Evolutionary conservation across 2,329 filamentous ascomycete genomes (phyloP), one percentile per base, ranked within the genome.

Genomic region (Paecilomyces sp.): DNA sequence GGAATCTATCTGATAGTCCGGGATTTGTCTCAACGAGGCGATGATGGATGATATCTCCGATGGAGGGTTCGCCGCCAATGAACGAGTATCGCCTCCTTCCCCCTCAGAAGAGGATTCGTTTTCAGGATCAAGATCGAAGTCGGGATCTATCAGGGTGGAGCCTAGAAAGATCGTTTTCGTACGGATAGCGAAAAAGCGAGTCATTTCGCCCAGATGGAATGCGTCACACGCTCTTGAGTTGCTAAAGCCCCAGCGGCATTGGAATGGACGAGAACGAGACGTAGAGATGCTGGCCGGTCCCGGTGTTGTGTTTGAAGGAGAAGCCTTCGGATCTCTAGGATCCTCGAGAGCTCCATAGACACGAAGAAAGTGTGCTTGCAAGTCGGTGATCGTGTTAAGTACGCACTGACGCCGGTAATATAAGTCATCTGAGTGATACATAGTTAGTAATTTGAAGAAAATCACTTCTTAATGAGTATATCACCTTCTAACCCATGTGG

Each of bases 161-260:
- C 74, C 74, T n/a, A 79, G 51, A 36, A 76, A 74, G 36, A 78
- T 68, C 0, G 74, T 78, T 55, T 72, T 77, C 34, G 76, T 72
- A 34, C 76, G 72, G 33, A 75, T 61, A 4, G 71, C 63, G 50
- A 79, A 77, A 61, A 79, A 79, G 9, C 75, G 73, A 22, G 73
- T 68, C 68, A 78, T 78, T 62, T 79, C 75, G 12, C 77, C 77
- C 0, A 79, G 66, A 52, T 79, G 76, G 59, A 78, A 79, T 4
- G 74, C 68, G 59, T 79, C 77, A 60, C 77, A 79, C 58, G 74
- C 71, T 52, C 69, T 72, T 6, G 75, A 76, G 51, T 78, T 77
- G 52, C 67, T 73, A 59, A 76, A 72, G 11, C 70, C 75, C 54
- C 72, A 74, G 31, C 73, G 74, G 60, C 77, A 79, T 66, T 79